Conservation (phyloP, 805 yeast genomes). For the Candida nanaspora region DNA sequence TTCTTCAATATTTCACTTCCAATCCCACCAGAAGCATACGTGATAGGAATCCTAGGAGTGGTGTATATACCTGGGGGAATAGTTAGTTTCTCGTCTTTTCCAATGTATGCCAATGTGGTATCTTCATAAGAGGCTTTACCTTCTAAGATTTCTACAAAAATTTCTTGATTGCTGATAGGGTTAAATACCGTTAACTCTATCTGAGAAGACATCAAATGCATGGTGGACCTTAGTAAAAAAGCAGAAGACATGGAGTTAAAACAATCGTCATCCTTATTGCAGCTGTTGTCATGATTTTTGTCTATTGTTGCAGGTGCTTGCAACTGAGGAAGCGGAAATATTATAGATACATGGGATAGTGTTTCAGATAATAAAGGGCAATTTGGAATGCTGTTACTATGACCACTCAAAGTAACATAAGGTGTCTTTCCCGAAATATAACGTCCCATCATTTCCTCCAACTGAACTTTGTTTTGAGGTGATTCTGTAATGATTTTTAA, state of each 20-base stretch:
- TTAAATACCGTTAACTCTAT: constrained; percentile 47
- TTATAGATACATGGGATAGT: constrained; percentile 18
- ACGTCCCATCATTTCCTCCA: constrained; percentile 30
- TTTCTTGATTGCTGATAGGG: constrained; percentile 42
- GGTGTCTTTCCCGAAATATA: constrained; percentile 33
- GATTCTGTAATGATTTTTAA: constrained; percentile 12
- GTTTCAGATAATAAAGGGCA: constrained; percentile 18
- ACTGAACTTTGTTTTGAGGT: constrained; percentile 9
- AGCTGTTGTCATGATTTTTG: constrained; percentile 1
- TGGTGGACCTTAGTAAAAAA: constrained; percentile 41
- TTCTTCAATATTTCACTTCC: constrained; percentile 42
- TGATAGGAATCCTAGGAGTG: constrained; percentile 44
- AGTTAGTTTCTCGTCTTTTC: constrained; percentile 30
- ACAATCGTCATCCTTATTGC: background rate
- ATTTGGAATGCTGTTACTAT: constrained; percentile 15
- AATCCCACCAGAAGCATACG: constrained; percentile 32
- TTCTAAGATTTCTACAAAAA: constrained; percentile 32
- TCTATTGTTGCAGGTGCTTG: constrained; percentile 1
- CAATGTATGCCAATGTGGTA: constrained; percentile 37
- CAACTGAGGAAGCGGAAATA: constrained; percentile 22
- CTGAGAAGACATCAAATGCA: constrained; percentile 49
- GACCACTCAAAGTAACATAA: constrained; percentile 21
- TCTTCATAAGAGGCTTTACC: constrained; percentile 45
- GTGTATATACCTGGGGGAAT: constrained; percentile 47
- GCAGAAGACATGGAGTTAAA: constrained; percentile 16